Evolutionary conservation across 768 basidiomycete genomes (phyloP).

Genomic region (Bullera alba): DNA sequence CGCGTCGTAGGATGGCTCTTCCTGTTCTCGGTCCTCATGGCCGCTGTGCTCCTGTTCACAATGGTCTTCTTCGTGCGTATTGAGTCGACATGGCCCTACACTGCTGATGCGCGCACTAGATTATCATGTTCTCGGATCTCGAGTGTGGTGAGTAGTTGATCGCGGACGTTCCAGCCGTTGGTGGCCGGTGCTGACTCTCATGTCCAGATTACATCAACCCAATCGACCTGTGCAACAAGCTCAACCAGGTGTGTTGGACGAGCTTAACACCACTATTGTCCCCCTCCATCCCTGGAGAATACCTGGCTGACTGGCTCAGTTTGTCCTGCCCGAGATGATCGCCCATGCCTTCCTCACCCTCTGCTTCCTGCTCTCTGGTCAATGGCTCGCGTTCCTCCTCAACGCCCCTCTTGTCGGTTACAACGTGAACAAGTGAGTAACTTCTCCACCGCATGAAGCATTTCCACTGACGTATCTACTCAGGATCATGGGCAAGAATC

Average conservation of each 20-base stretch:
- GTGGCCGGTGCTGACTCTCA: neutral
- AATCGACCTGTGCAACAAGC: constrained; percentile 98
- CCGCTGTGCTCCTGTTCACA: constrained; percentile 90
- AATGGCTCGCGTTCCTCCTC: constrained; percentile 87
- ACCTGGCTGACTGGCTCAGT: constrained; percentile 52
- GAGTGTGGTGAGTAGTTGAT: constrained; percentile 60
- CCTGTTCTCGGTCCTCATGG: constrained; percentile 90
- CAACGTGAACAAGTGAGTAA: constrained; percentile 85
- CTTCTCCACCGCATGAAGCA: neutral
- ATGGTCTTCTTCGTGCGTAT: constrained; percentile 96
- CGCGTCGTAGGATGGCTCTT: constrained; percentile 98
- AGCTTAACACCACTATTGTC: no score
- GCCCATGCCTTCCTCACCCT: constrained; percentile 86
- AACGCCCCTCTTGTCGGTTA: constrained; percentile 80
- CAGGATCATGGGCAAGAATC: constrained; percentile 84
- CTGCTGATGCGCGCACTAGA: constrained; percentile 53
- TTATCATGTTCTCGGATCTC: constrained; percentile 99
- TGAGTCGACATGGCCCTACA: neutral
- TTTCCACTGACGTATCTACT: constrained; percentile 3
- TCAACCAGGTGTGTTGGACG: constrained; percentile 69
- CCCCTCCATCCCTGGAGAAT: neutral
- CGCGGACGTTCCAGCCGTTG: neutral
- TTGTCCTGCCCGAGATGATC: constrained; percentile 92
- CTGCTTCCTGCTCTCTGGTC: constrained; percentile 87
- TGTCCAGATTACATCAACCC: constrained; percentile 85